Evolutionary conservation across 306 rosid genomes (phyloP).

Genomic region (Citrullus mucosospermus): DNA sequence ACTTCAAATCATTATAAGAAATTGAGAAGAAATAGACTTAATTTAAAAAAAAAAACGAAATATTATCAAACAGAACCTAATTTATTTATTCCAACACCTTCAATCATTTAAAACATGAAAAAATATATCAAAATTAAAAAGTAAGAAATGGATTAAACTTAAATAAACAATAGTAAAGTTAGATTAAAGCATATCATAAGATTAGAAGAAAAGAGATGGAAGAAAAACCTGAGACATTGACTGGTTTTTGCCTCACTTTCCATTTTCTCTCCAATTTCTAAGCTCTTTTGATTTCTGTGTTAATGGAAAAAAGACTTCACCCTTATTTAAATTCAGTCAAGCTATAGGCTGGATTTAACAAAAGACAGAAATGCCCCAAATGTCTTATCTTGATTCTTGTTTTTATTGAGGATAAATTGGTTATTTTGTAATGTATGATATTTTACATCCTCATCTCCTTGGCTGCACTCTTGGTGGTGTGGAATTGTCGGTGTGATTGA

Average conservation of each 20-base stretch:
- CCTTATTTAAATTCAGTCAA: not conserved
- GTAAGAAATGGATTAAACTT: not conserved
- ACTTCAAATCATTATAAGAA: too few relatives aligned
- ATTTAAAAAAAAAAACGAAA: too few relatives aligned
- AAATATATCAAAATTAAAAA: too few relatives aligned
- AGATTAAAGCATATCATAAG: not conserved
- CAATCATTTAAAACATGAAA: too few relatives aligned
- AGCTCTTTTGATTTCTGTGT: not conserved
- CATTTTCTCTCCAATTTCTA: not conserved
- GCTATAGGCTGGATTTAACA: not conserved
- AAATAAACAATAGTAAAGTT: not conserved
- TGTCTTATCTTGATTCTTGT: not conserved
- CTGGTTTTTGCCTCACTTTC: not conserved
- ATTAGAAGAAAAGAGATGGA: not conserved
- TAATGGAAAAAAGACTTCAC: not conserved
- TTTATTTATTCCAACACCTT: too few relatives aligned
- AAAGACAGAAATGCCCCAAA: not conserved
- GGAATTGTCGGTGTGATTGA: too few relatives aligned
- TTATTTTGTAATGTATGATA: too few relatives aligned
- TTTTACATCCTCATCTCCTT: too few relatives aligned
- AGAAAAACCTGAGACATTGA: not conserved
- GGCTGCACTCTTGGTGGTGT: too few relatives aligned
- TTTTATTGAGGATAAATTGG: not conserved
- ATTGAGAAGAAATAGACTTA: too few relatives aligned
- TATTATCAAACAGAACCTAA: too few relatives aligned